Evolutionary conservation across 805 yeast genomes (phyloP), one percentile per base, ranked within the genome.

Genomic region (Blastobotrys peoriensis): DNA sequence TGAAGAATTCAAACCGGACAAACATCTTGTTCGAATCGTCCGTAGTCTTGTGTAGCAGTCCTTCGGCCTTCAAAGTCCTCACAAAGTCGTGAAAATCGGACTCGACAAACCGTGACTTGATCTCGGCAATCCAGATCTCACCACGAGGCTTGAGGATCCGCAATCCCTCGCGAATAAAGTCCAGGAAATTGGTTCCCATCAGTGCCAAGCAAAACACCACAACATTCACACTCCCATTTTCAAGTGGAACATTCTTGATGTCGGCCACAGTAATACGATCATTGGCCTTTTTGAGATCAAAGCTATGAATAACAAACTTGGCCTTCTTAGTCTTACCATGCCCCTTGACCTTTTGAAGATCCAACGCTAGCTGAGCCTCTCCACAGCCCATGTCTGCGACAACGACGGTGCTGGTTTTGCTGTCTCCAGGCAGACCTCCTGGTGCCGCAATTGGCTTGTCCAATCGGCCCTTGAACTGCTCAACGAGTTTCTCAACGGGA

Each of bases 341-440:
- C 10, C 60, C 59, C 43, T 65, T 65, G 48, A 66, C 63, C 25
- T 59, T 60, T 41, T 69, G 69, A 41, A 86, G 73, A 54, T 87
- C 85, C 33, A 71, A 64, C 1, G 96, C 80, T 38, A 93, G 73
- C 56, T 85, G 84, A 0, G 98, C 98, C 64, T 93, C 98, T 45
- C 98, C 99, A 64, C 98, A 93, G 8, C 98, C 99, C 98, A 93
- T 91, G 67, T 93, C 98, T 0, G 98, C 97, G 47, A 93, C 75
- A 2, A 84, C 87, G 30, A 91, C 79, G 47, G 74, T 73, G 45
- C 78, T 78, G 40, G 65, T 65, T n/a, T 67, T 63, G 19, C 50
- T 48, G 36, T 56, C 61, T 38, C 71, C 75, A 1, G 96, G 96
- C 44, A 89, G 72, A 2, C 97, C 98, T 52, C 98, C 98, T 3